phyloP scores from a whole-genome alignment of 1,284 basidiomycete genomes.

The Naganishia liquefaciens region DNA sequence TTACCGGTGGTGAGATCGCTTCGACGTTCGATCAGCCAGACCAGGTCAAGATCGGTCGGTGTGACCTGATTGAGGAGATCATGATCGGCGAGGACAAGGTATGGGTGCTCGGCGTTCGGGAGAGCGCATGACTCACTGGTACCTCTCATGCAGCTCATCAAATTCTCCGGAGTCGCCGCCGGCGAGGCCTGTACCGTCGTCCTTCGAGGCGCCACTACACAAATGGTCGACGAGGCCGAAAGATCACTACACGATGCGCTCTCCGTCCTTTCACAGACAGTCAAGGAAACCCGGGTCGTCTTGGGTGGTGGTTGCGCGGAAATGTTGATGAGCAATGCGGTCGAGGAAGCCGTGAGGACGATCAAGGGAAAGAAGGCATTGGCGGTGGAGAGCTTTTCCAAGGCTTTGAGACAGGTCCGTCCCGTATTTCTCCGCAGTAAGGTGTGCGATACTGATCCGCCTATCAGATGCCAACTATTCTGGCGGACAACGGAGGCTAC shows the following conservation, averaged over 20 bases:
- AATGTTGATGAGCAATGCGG: slow-evolving; percentile 94
- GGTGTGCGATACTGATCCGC: not conserved
- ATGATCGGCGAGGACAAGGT: slow-evolving; percentile 99
- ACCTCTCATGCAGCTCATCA: slow-evolving; percentile 74
- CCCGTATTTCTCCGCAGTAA: not conserved
- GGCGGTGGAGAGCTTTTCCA: slow-evolving; percentile 86
- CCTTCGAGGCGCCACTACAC: slow-evolving; percentile 90
- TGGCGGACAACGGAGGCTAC: slow-evolving; percentile 96
- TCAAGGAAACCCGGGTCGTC: slow-evolving; percentile 91
- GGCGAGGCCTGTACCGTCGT: slow-evolving; percentile 99
- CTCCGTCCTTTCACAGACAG: slow-evolving; percentile 94
- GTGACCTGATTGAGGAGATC: slow-evolving; percentile 95
- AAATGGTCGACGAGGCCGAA: slow-evolving; percentile 99
- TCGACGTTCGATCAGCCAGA: slow-evolving; percentile 94
- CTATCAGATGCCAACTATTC: slow-evolving; percentile 79
- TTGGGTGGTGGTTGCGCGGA: slow-evolving; percentile 97
- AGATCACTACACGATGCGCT: slow-evolving; percentile 96
- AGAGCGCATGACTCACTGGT: not conserved
- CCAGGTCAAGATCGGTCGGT: slow-evolving; percentile 87
- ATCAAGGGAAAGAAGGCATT: slow-evolving; percentile 94
- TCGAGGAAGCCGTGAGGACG: slow-evolving; percentile 82
- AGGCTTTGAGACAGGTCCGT: slow-evolving; percentile 74
- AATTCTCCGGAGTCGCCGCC: slow-evolving; percentile 97
- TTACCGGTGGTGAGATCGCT: slow-evolving; percentile 97
- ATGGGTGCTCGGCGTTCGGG: slow-evolving; percentile 35